These are phyloP conservation scores for Colletotrichum orbiculare DNA, from an alignment of 2,329 filamentous ascomycete species.

Conservation along the genomic window DNA sequence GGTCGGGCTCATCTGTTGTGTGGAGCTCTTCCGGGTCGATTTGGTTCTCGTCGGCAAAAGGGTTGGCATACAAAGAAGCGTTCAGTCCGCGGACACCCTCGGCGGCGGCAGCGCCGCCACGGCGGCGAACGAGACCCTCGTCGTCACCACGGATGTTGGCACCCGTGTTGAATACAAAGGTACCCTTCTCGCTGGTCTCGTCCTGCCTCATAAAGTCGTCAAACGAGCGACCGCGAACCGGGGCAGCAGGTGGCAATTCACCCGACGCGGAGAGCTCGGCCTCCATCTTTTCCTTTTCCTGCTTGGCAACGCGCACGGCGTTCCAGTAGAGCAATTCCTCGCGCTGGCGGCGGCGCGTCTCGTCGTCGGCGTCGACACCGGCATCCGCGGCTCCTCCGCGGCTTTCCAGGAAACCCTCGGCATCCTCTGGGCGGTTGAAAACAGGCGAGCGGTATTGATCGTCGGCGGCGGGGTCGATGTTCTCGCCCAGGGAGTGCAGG, in stretches of 20 bases:
- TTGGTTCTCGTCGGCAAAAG: slow-evolving; percentile 68
- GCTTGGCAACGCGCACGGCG: slow-evolving; percentile 61
- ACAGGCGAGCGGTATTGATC: slow-evolving; percentile 56
- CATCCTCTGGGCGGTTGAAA: slow-evolving; percentile 75
- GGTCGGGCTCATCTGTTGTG: slow-evolving; percentile 45
- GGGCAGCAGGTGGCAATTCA: slow-evolving; percentile 21
- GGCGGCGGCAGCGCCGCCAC: slow-evolving; percentile 38
- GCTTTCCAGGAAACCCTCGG: slow-evolving; percentile 70
- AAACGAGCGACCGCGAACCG: slow-evolving; percentile 58
- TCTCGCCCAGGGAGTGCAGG: slow-evolving; percentile 68
- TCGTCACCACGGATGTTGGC: slow-evolving; percentile 54
- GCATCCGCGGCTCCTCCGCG: slow-evolving; percentile 53
- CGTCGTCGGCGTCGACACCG: slow-evolving; percentile 71
- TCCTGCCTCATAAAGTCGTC: slow-evolving; percentile 70
- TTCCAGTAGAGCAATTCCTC: slow-evolving; percentile 77
- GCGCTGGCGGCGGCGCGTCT: slow-evolving; percentile 68
- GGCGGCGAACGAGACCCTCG: slow-evolving; percentile 61
- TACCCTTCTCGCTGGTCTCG: slow-evolving; percentile 61
- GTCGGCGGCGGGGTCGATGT: slow-evolving; percentile 55
- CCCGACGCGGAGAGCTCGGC: slow-evolving; percentile 36
- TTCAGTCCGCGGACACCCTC: slow-evolving; percentile 59
- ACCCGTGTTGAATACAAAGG: slow-evolving; percentile 69
- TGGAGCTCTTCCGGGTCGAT: slow-evolving; percentile 60
- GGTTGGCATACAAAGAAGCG: slow-evolving; percentile 64
- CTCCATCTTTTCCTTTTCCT: slow-evolving; percentile 46